phyloP scores from a whole-genome alignment of 805 yeast genomes.

The Candida michaelii region DNA sequence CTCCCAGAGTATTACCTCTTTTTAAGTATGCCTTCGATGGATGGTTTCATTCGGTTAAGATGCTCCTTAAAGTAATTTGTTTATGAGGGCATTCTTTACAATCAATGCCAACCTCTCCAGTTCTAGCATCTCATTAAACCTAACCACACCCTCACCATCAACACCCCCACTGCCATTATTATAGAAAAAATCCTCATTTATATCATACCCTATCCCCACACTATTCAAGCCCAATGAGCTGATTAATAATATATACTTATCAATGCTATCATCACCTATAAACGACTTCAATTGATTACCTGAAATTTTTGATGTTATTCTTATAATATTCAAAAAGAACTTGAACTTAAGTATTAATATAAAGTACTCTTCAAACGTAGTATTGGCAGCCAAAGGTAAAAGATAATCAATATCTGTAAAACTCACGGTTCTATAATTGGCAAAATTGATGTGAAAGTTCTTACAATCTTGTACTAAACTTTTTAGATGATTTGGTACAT shows the following conservation, averaged over 20 bases:
- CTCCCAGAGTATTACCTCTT: no score
- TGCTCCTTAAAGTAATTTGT: not conserved
- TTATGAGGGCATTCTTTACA: slow-evolving; percentile 13
- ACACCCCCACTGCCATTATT: not conserved
- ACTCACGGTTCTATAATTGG: slow-evolving; percentile 3
- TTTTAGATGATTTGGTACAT: not conserved
- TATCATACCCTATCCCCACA: slow-evolving; percentile 16
- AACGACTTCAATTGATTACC: slow-evolving; percentile 1
- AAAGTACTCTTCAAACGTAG: slow-evolving; percentile 12
- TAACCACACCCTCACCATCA: not conserved
- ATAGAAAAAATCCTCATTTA: slow-evolving; percentile 10
- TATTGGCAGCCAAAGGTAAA: slow-evolving; percentile 9
- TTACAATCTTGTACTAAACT: slow-evolving; percentile 2
- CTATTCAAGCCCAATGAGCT: slow-evolving; percentile 10
- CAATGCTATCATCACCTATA: slow-evolving; percentile 7
- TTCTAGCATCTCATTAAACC: slow-evolving; percentile 6
- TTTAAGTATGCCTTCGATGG: no score
- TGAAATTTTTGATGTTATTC: slow-evolving; percentile 13
- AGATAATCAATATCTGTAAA: slow-evolving; percentile 8
- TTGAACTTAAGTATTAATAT: slow-evolving; percentile 11
- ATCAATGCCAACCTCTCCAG: slow-evolving; percentile 9
- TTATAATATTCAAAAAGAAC: slow-evolving; percentile 14
- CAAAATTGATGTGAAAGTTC: slow-evolving; percentile 4
- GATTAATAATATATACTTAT: slow-evolving; percentile 12
- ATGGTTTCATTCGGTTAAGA: no score